Evolutionary conservation across 2,329 filamentous ascomycete species (phyloP).

Genomic region (Aspergillus jensenii): DNA sequence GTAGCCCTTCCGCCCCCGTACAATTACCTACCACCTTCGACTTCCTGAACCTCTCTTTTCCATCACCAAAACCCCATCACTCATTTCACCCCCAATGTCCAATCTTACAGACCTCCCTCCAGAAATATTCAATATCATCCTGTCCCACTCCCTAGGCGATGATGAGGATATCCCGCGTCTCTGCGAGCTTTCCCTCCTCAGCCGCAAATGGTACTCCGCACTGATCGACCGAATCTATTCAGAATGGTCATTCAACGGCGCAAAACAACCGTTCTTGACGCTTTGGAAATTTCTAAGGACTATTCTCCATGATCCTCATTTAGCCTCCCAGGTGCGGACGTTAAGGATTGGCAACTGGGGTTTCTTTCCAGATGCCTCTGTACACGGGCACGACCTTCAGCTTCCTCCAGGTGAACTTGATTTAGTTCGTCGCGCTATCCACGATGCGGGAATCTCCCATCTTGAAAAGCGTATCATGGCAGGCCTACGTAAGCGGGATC

Average conservation of each 20-base stretch:
- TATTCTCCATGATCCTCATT: conserved; percentile 1
- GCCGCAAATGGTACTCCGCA: not conserved
- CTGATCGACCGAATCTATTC: not conserved
- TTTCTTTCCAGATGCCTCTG: not conserved
- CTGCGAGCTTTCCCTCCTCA: not conserved
- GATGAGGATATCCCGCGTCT: not conserved
- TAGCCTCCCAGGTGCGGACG: conserved; percentile 4
- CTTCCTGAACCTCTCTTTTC: not conserved
- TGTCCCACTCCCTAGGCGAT: not conserved
- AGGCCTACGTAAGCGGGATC: not conserved
- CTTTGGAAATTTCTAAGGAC: not conserved
- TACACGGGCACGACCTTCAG: not conserved
- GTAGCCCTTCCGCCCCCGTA: too few relatives aligned
- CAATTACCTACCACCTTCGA: not conserved
- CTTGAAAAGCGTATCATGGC: not conserved
- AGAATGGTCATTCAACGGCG: not conserved
- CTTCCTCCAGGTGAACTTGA: not conserved
- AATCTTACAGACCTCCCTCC: not conserved
- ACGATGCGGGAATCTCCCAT: not conserved
- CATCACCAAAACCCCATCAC: not conserved
- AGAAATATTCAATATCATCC: not conserved
- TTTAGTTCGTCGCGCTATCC: conserved; percentile 3
- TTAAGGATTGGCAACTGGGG: conserved; percentile 11
- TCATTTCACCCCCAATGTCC: not conserved
- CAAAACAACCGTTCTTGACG: not conserved